A percentile compares a stretch with the other conserved stretches of the same genome.
Conservation (phyloP, 2,329 filamentous ascomycete genomes). For the Paracoccidioides lutzii region DNA sequence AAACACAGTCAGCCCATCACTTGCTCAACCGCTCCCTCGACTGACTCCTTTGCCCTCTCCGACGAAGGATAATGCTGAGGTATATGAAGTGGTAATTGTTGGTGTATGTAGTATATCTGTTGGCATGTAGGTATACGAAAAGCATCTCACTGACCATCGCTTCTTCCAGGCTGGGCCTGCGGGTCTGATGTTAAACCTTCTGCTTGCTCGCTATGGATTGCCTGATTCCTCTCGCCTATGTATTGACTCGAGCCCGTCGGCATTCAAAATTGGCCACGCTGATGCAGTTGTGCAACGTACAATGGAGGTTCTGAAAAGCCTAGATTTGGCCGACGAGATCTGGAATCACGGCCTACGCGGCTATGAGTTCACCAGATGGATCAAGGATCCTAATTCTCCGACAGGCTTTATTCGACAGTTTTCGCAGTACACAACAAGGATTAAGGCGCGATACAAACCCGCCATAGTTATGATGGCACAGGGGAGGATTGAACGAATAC, state of each 20-base stretch:
- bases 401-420: slow-evolving; percentile 1
- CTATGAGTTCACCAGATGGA: slow-evolving; percentile 43
- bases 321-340: slow-evolving; percentile 23
- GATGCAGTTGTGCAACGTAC: slow-evolving; percentile 33
- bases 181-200: slow-evolving; percentile 30
- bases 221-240: slow-evolving; percentile 29
- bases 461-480: slow-evolving; percentile 59
- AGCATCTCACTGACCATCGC: neutral
- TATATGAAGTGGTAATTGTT: slow-evolving; percentile 31
- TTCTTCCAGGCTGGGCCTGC: slow-evolving; percentile 27
- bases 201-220: slow-evolving; percentile 34
- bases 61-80: slow-evolving; percentile 12
- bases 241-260: slow-evolving; percentile 29
- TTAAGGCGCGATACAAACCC: slow-evolving; percentile 10
- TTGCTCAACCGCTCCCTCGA: slow-evolving; percentile 26
- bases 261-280: slow-evolving; percentile 31
- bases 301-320: slow-evolving; percentile 31
- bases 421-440: slow-evolving; percentile 36
- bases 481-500: slow-evolving; percentile 56
- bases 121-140: neutral
- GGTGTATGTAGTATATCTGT: slow-evolving; percentile 17
- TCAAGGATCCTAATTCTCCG: neutral
- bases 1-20: slow-evolving; percentile 9
- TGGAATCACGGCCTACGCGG: slow-evolving; percentile 37
- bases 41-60: slow-evolving; percentile 14